These are phyloP conservation scores for Peterozyma xylosa DNA, from an alignment of 805 yeast genomes.

Conservation along the genomic window DNA sequence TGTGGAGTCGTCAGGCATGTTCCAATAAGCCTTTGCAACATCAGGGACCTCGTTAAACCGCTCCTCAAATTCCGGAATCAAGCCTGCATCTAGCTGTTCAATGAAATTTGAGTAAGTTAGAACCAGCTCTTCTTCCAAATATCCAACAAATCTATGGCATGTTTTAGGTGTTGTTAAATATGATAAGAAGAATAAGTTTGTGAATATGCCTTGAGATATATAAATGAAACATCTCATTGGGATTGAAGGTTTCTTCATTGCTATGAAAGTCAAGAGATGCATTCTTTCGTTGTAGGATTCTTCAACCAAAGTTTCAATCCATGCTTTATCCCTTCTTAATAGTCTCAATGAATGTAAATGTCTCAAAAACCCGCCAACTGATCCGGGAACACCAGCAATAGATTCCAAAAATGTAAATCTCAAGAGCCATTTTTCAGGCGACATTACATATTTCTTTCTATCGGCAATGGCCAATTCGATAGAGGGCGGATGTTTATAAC, in stretches of 20 bases:
- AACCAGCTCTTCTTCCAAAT: constrained; percentile 72
- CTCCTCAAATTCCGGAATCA: constrained; percentile 38
- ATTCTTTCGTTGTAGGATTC: constrained; percentile 77
- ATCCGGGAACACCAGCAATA: constrained; percentile 77
- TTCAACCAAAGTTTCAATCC: constrained; percentile 66
- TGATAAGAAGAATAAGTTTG: constrained; percentile 53
- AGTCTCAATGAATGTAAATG: constrained; percentile 59
- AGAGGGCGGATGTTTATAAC: constrained; percentile 42
- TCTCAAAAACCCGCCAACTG: constrained; percentile 66
- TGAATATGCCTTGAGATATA: constrained; percentile 65
- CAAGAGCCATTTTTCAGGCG: constrained; percentile 56
- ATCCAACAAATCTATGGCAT: constrained; percentile 73
- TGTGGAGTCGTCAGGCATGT: constrained; percentile 40
- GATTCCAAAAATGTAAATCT: constrained; percentile 59
- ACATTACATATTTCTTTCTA: constrained; percentile 36
- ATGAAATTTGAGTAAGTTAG: constrained; percentile 57
- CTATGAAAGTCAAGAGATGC: constrained; percentile 65
- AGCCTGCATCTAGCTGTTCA: constrained; percentile 42
- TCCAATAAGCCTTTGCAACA: constrained; percentile 61
- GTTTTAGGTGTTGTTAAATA: constrained; percentile 54
- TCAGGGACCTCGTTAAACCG: constrained; percentile 35
- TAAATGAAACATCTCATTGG: constrained; percentile 47
- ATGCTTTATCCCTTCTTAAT: constrained; percentile 60
- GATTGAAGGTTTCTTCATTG: constrained; percentile 55
- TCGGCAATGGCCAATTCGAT: constrained; percentile 19